These are phyloP conservation scores for Cladosporium sp. DNA, from an alignment of 2,329 filamentous ascomycete genomes.

Conservation along the genomic window DNA sequence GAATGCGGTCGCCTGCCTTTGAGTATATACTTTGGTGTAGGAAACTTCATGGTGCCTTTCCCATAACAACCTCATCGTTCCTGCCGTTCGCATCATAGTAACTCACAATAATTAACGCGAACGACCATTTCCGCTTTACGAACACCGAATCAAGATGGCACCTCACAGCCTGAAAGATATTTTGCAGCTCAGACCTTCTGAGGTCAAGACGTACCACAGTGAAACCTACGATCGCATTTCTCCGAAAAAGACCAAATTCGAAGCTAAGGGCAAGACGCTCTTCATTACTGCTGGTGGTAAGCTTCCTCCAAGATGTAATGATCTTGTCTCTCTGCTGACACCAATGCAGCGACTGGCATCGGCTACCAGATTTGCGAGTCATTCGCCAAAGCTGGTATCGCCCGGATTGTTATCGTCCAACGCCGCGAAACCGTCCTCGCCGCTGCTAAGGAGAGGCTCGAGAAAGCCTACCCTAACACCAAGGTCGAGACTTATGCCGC, in stretches of 20 bases:
- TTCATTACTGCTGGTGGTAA: constrained; percentile 30
- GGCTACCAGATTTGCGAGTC: constrained; percentile 30
- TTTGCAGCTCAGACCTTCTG: constrained; percentile 6
- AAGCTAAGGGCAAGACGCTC: constrained; percentile 30
- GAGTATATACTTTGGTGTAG: not conserved
- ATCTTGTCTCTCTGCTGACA: not conserved
- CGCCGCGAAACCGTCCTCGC: constrained; percentile 35
- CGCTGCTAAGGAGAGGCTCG: constrained; percentile 42
- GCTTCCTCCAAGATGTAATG: not conserved
- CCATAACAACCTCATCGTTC: no score
- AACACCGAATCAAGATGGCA: not conserved
- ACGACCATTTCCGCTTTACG: not conserved
- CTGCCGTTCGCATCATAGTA: no score
- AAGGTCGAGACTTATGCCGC: constrained; percentile 39
- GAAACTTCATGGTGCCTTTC: not conserved
- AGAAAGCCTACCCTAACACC: constrained; percentile 37
- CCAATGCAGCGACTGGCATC: constrained; percentile 26
- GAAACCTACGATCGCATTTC: constrained; percentile 30
- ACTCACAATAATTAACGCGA: no score
- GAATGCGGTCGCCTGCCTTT: not conserved
- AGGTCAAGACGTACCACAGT: constrained; percentile 29
- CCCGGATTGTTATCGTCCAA: constrained; percentile 28
- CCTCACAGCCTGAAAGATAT: not conserved
- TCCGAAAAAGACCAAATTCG: constrained; percentile 25
- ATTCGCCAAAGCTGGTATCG: constrained; percentile 29